Percentiles rank a stretch among this genome's conserved stretches.
These are phyloP conservation scores for Aureobasidium sp. DNA, from an alignment of 2,329 filamentous ascomycete genomes.

Conservation along the genomic window DNA sequence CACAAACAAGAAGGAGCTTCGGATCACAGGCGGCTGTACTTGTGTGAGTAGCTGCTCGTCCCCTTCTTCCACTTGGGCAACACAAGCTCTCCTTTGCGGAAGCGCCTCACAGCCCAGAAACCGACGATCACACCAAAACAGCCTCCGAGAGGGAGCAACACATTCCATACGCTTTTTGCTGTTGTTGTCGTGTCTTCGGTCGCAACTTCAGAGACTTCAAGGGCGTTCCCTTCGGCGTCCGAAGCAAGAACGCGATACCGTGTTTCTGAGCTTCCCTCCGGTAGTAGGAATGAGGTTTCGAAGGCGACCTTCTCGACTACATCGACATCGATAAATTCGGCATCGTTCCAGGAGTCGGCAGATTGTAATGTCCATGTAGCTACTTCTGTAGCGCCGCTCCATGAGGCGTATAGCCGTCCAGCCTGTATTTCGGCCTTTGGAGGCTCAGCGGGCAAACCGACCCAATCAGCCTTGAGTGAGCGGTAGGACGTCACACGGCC, in stretches of 20 bases:
- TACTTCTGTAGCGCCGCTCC: conserved; percentile 18
- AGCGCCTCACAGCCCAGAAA: neutral
- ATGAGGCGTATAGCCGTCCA: conserved; percentile 17
- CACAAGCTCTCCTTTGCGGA: neutral
- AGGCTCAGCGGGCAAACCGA: neutral
- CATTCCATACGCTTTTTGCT: neutral
- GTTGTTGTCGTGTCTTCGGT: neutral
- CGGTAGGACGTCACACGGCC: conserved; percentile 37
- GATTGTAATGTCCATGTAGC: conserved; percentile 19
- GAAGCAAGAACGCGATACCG: conserved; percentile 19
- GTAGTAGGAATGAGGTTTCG: conserved; percentile 16
- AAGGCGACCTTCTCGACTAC: conserved; percentile 15
- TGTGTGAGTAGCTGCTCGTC: neutral
- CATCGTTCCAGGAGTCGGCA: conserved; percentile 15
- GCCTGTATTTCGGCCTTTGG: conserved; percentile 29
- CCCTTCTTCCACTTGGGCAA: neutral
- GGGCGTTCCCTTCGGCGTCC: conserved; percentile 15
- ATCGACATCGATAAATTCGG: conserved; percentile 14
- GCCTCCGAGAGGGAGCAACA: neutral
- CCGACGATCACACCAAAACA: neutral
- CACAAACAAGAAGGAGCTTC: neutral
- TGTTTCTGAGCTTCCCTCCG: neutral
- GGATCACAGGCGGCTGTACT: conserved; percentile 3
- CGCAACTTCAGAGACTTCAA: conserved; percentile 14
- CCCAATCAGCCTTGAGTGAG: conserved; percentile 34